These are phyloP conservation scores for Aspergillus hortae DNA, from an alignment of 2,329 filamentous ascomycete genomes.

Conservation along the genomic window DNA sequence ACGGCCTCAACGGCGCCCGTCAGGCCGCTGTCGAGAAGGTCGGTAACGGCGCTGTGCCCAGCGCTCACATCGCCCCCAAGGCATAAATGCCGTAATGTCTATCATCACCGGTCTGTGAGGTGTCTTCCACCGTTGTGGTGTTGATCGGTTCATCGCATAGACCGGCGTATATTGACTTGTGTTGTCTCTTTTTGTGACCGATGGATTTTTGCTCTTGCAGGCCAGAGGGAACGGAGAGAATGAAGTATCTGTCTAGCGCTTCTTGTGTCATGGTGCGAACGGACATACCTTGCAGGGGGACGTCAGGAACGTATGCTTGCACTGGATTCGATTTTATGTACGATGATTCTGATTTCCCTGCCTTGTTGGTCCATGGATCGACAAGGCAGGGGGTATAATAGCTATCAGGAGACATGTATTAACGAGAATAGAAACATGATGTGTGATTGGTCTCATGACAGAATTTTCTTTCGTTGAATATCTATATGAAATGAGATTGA, in stretches of 20 bases:
- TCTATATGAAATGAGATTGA: too few species aligned
- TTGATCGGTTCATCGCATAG: not conserved
- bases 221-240: not conserved
- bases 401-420: slow-evolving; percentile 16
- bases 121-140: not conserved
- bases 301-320: slow-evolving; percentile 5
- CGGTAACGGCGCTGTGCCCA: slow-evolving; percentile 33
- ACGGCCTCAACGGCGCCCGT: slow-evolving; percentile 64
- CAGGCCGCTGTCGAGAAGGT: slow-evolving; percentile 39
- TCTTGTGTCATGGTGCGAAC: not conserved
- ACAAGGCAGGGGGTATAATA: slow-evolving; percentile 9
- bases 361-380: slow-evolving; percentile 4
- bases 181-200: not conserved
- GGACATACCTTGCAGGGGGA: not conserved
- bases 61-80: slow-evolving; percentile 31
- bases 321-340: slow-evolving; percentile 14
- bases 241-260: not conserved
- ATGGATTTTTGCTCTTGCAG: not conserved
- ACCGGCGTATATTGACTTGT: not conserved
- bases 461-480: not conserved
- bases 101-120: not conserved
- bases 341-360: slow-evolving; percentile 16
- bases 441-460: not conserved
- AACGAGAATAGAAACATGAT: slow-evolving; percentile 18
- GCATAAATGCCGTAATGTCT: slow-evolving; percentile 15